Conservation (phyloP, 441 rosid species). For the Raphanus hybrid region DNA sequence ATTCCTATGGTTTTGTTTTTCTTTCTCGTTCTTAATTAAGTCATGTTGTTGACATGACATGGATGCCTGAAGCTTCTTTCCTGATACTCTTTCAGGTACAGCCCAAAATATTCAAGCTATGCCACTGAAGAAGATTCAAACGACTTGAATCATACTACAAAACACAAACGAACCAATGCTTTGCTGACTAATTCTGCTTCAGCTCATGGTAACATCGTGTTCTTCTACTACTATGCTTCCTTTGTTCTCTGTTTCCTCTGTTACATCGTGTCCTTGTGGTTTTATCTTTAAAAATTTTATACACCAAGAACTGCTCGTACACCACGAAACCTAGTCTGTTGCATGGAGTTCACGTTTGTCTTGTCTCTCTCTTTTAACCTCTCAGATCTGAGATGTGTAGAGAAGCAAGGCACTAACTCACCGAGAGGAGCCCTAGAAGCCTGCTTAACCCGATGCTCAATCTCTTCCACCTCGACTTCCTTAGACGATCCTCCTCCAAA, state of each 20-base stretch:
- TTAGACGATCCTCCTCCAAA: conserved; percentile 32
- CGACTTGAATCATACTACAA: conserved; percentile 33
- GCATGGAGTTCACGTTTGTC: too few relatives aligned
- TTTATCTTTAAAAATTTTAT: not conserved
- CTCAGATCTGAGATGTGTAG: conserved; percentile 59
- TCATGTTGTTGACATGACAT: not conserved
- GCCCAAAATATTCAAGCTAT: conserved; percentile 40
- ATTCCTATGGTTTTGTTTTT: too few relatives aligned
- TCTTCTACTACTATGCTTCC: not conserved
- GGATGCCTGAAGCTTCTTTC: not conserved
- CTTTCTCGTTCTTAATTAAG: not conserved
- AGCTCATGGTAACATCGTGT: conserved; percentile 54
- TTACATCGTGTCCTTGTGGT: not conserved
- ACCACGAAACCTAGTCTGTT: too few relatives aligned
- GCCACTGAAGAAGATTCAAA: conserved; percentile 33
- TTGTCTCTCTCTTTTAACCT: conserved; percentile 1
- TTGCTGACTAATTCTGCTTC: conserved; percentile 56
- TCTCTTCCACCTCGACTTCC: conserved; percentile 15
- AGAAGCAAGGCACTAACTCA: conserved; percentile 50
- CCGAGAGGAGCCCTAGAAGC: conserved; percentile 81
- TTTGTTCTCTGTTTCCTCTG: too few relatives aligned
- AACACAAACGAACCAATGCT: conserved; percentile 43
- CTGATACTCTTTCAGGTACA: conserved; percentile 44
- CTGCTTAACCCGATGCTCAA: conserved; percentile 40
- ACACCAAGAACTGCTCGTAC: too few relatives aligned